Evolutionary conservation across 192 early-diverging fungal species (phyloP).

Genomic region (Backusella parvicylindrica): DNA sequence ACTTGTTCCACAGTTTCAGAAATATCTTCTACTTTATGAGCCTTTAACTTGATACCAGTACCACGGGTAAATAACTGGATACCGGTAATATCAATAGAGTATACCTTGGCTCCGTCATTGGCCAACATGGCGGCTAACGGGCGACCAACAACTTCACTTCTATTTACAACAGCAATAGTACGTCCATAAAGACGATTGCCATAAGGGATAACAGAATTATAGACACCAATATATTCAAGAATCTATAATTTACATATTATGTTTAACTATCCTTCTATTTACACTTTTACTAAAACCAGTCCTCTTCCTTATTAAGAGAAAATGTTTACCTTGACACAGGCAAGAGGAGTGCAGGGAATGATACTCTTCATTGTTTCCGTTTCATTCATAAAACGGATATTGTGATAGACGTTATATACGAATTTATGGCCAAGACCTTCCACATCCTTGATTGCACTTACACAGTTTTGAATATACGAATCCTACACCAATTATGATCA

Average conservation of each 20-base stretch:
- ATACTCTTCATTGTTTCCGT: constrained; percentile 88
- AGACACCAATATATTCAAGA: constrained; percentile 93
- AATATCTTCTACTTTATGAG: constrained; percentile 74
- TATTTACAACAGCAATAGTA: constrained; percentile 91
- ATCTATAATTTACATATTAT: constrained; percentile 42
- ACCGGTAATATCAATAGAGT: constrained; percentile 90
- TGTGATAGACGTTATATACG: constrained; percentile 93
- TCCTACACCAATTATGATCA: constrained; percentile 50
- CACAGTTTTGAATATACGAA: constrained; percentile 90
- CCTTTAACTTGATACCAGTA: constrained; percentile 53
- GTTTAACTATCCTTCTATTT: not conserved
- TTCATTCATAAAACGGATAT: constrained; percentile 76
- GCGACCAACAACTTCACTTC: constrained; percentile 95
- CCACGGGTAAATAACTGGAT: constrained; percentile 79
- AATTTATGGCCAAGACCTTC: constrained; percentile 95
- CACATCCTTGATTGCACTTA: constrained; percentile 88
- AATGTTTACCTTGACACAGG: constrained; percentile 79
- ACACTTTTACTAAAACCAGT: not conserved
- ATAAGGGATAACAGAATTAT: constrained; percentile 82
- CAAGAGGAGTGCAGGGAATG: constrained; percentile 98
- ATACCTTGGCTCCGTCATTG: constrained; percentile 98
- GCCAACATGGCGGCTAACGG: constrained; percentile 95
- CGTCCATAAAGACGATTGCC: constrained; percentile 95
- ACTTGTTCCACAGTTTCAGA: constrained; percentile 72
- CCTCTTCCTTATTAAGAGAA: not conserved